Base-by-base conservation (phyloP, 2,329 filamentous ascomycete genomes). In the Calonectria montana region DNA sequence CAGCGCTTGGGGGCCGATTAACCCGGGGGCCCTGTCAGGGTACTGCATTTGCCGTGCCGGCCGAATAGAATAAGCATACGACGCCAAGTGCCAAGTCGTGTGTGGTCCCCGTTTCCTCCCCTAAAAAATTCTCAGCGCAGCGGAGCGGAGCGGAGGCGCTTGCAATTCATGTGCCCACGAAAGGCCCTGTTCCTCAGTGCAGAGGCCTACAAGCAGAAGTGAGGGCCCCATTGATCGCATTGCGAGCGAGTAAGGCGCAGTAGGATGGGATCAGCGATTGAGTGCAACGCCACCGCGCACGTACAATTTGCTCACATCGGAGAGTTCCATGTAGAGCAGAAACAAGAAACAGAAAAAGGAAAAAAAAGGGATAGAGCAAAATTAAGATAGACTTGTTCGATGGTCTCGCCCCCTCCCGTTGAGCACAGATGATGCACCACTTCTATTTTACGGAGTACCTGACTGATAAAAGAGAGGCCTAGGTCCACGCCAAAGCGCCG, bases 21-120 rank as follows among this genome's bases (percentile, higher is more conserved):
- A 59, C 67, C 67, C 61, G 29, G 67, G 61, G 61, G 29, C 67
- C 61, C 57, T 57, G 67, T 65, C 50, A 21, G 31, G 21, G 45
- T 55, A 48, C 39, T 50, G n/a, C 21, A 21, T 53, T 23, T 41
- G 23, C 31, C 47, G 35, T 53, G 43, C 63, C 53, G 27, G 62
- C 48, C 41, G 43, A 55, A 35, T 18, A 47, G 39, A 43, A n/a
- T 31, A 41, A 63, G 45, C 35, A 25, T 48, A 45, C 25, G 27
- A 27, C 23, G 59, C 53, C 53, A 59, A 59, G 53, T 59, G 53
- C 53, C 53, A 59, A 59, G 53, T 59, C 53, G 31, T 59, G 35
- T n/a, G 31, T 4, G 16, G 53, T 21, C 31, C 23, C 53, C 53
- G 39, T 59, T 59, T 59, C 31, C 53, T 37, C 31, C 35, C 31